Evolutionary conservation across 805 yeast genomes (phyloP), one percentile per base, ranked within the genome.

Genomic region (Hanseniaspora lachancei): DNA sequence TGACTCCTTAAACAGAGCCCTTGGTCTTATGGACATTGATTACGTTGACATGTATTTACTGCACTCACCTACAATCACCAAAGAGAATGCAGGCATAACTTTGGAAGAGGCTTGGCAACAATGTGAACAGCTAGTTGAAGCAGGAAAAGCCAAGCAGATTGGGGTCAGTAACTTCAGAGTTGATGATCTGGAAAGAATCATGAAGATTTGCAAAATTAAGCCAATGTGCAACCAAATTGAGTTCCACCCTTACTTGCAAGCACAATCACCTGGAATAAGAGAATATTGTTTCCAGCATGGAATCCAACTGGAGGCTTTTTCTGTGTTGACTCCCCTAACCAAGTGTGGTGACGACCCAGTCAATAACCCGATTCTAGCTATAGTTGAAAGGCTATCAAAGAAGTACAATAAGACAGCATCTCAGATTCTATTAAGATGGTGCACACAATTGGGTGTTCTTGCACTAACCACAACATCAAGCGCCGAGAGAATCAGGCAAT

Each of bases 201-300:
- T 76, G 47, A 63, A 66, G 23, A 66, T 65, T 44, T 76, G 80
- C 9, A 69, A 72, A 41, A 65, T 65, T 52, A 73, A 71, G 58
- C 87, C 87, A 4, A 73, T 70, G 57, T 80, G 82, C 35, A 77
- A 83, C 62, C 89, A 84, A 67, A 79, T 84, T 59, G 89, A 84
- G 64, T 81, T 74, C 70, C 81, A 76, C 64, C 81, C 87, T 0
- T 79, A 80, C 62, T 70, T 82, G 60, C 86, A 79, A 62, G 71
- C 81, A 59, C 87, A 82, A 65, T 71, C 83, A 2, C 78, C 80
- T 0, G 85, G 80, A 1, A 65, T 71, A 20, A 70, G 74, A 50
- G 73, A 78, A n/a, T 81, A 69, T 62, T 72, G 76, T 54, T 65
- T 74, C 57, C 60, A 71, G 18, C 63, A 81, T 52, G 71, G 66